A percentile compares a stretch with the other conserved stretches of the same genome.
These are phyloP conservation scores for Tremellales sp. DNA, from an alignment of 1,284 basidiomycete species.

Conservation along the genomic window DNA sequence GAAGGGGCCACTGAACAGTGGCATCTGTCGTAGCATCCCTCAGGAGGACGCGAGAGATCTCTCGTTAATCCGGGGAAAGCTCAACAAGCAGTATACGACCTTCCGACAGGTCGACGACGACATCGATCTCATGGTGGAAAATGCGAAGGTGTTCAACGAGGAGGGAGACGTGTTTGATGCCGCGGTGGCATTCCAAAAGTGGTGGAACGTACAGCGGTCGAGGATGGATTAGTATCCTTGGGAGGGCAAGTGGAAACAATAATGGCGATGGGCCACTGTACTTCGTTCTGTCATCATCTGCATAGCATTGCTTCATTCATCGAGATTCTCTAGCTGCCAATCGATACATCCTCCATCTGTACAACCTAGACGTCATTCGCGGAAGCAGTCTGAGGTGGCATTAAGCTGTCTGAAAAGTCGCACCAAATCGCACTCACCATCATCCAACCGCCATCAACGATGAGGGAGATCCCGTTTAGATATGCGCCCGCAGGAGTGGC, in stretches of 20 bases:
- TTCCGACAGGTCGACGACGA: slow-evolving; percentile 43
- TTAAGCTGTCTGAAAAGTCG: not conserved
- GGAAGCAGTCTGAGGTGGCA: slow-evolving; percentile 10
- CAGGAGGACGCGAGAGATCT: slow-evolving; percentile 79
- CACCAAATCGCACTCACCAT: slow-evolving; percentile 13
- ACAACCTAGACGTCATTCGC: slow-evolving; percentile 18
- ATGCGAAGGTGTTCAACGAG: slow-evolving; percentile 44
- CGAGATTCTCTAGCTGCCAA: too few relatives aligned
- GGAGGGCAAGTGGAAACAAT: too few relatives aligned
- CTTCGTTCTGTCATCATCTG: too few relatives aligned
- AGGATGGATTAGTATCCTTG: slow-evolving; percentile 39
- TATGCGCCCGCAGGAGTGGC: slow-evolving; percentile 26
- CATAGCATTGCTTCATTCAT: too few relatives aligned
- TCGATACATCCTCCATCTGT: too few relatives aligned
- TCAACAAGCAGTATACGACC: slow-evolving; percentile 54
- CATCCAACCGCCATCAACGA: slow-evolving; percentile 29
- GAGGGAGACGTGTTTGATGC: slow-evolving; percentile 33
- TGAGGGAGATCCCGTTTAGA: slow-evolving; percentile 20
- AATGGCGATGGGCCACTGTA: too few relatives aligned
- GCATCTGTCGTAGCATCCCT: slow-evolving; percentile 26
- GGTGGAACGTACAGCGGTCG: slow-evolving; percentile 36
- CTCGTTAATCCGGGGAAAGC: slow-evolving; percentile 70
- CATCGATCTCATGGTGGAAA: slow-evolving; percentile 45
- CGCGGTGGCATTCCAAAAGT: slow-evolving; percentile 34
- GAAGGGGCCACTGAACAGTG: slow-evolving; percentile 63